Base-by-base conservation (phyloP, 495 filamentous ascomycete genomes). In the Penicillium desertorum region DNA sequence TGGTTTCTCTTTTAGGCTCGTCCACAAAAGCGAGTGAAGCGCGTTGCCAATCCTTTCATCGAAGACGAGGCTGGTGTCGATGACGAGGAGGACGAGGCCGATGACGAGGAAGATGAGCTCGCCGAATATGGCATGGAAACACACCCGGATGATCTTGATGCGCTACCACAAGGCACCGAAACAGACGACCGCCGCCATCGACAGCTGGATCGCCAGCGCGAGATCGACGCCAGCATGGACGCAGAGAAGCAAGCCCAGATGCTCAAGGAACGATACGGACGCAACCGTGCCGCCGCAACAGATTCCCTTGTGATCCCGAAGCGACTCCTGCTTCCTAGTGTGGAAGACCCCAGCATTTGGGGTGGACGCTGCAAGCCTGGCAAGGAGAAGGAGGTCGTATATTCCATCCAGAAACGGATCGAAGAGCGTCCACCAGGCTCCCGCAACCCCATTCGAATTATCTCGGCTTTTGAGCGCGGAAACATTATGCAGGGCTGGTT, bases 21-120 rank as follows among this genome's bases (percentile, higher is more conserved):
- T 61, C 88, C 88, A 43, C 80, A 85, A 58, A 97, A 97, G 69
- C 88, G 92, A 45, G 80, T 81, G 68, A 84, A 83, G 67, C 84
- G 87, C 59, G 81, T 79, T 52, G 81, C 89, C 51, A 87, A 88
- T 59, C 81, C 85, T 48, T 97, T 96, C 84, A 81, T 98, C 74
- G 94, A 98, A 81, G 88, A 89, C 59, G 94, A 97, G 77, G 93
- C 93, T 65, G 94, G 96, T 74, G 93, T 98, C 55, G 93, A 96
- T 60, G 93, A 90, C 30, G 93, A 98, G 46, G 93, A 98, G 54
- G 93, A 96, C 48, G 88, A 84, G 57, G 91, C 91, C 51, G 91
- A 95, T 56, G 92, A 94, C 34, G 92, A 96, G n/a, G 85, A 89
- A 54, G 88, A 90, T 57, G 88, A 89, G 57, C 78, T 88, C 58